Conservation (phyloP, 2,329 filamentous ascomycete genomes). For the Blastomyces gilchristii region DNA sequence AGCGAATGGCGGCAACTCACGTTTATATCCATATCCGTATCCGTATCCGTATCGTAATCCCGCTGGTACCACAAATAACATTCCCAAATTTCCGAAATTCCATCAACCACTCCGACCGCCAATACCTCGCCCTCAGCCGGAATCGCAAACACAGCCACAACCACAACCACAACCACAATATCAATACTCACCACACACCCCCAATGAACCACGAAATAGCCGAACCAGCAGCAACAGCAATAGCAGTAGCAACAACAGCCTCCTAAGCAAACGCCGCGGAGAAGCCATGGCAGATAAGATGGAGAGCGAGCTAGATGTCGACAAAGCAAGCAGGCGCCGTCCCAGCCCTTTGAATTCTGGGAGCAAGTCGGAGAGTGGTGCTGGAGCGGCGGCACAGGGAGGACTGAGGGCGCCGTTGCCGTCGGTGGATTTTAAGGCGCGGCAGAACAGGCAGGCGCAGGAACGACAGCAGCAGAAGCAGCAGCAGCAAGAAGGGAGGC, state of each 20-base stretch:
- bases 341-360: not conserved
- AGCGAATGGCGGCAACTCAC: not conserved
- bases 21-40: not conserved
- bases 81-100: conserved; percentile 2
- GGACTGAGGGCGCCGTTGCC: not conserved
- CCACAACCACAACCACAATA: not conserved
- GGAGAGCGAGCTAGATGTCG: conserved; percentile 13
- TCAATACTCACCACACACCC: not conserved
- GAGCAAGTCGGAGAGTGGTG: not conserved
- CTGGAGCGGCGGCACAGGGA: not conserved
- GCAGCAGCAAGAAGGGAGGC: not conserved
- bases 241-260: conserved; percentile 8
- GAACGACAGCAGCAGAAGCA: not conserved
- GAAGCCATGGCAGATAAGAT: conserved; percentile 16
- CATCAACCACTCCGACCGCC: conserved; percentile 2
- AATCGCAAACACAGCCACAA: not conserved
- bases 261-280: conserved; percentile 19
- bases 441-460: not conserved
- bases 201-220: not conserved
- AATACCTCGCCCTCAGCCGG: not conserved
- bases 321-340: not conserved
- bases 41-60: not conserved
- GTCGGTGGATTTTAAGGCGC: not conserved
- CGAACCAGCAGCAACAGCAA: not conserved
- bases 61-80: not conserved